Evolutionary conservation across 192 early-diverging fungal species (phyloP).

Genomic region (Linnemannia hyalina): DNA sequence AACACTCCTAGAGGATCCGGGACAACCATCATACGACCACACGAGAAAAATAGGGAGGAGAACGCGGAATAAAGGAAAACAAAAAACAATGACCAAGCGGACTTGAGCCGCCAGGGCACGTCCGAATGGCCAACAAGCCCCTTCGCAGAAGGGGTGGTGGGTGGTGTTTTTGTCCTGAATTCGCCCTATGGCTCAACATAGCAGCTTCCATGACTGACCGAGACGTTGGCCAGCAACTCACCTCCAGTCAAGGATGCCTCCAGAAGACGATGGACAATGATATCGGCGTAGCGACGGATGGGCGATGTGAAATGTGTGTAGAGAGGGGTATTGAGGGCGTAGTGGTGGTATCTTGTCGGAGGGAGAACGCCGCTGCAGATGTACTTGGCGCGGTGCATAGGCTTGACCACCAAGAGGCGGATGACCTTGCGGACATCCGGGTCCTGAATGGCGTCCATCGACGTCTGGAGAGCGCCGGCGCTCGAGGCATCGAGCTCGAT

Average conservation of each 20-base stretch:
- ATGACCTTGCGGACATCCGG: constrained; percentile 77
- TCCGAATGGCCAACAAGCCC: not conserved
- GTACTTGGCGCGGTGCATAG: constrained; percentile 97
- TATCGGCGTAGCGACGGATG: constrained; percentile 95
- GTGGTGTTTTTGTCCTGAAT: not conserved
- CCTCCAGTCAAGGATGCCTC: constrained; percentile 72
- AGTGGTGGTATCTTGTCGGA: constrained; percentile 84
- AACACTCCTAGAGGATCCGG: constrained; percentile 4
- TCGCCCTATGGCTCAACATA: constrained; percentile 26
- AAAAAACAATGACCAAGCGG: not conserved
- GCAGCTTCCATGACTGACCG: constrained; percentile 17
- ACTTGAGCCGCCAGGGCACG: constrained; percentile 1
- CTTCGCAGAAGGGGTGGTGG: not conserved
- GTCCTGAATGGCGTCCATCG: constrained; percentile 75
- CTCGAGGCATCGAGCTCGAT: constrained; percentile 80
- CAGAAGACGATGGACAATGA: constrained; percentile 94
- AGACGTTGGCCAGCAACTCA: constrained; percentile 39
- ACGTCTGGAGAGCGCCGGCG: constrained; percentile 65
- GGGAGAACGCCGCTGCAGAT: constrained; percentile 93
- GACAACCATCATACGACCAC: not conserved
- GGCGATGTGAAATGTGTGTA: constrained; percentile 99
- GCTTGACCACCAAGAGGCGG: constrained; percentile 86
- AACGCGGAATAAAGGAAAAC: not conserved
- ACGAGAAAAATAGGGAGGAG: not conserved
- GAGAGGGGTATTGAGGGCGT: constrained; percentile 89